These are phyloP conservation scores for Paraphoma chrysanthemicola DNA, from an alignment of 2,329 filamentous ascomycete species.

Conservation along the genomic window DNA sequence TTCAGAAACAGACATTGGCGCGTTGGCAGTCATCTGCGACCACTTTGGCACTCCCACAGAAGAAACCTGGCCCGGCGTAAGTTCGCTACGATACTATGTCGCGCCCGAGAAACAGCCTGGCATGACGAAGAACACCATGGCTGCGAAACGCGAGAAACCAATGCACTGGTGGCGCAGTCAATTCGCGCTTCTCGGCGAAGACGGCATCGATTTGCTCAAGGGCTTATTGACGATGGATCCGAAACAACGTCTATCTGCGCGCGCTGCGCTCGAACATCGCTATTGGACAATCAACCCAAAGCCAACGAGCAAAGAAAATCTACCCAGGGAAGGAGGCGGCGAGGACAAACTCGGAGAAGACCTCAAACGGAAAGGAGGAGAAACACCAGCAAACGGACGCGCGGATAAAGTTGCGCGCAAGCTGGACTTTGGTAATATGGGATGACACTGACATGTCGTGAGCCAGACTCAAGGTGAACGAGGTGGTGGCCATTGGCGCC, in stretches of 20 bases:
- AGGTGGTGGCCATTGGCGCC: background rate
- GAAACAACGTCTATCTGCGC: slow-evolving; percentile 79
- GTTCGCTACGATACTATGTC: slow-evolving; percentile 80
- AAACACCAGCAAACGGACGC: slow-evolving; percentile 63
- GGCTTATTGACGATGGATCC: slow-evolving; percentile 86
- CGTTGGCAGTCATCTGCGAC: slow-evolving; percentile 83
- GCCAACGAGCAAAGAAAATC: slow-evolving; percentile 80
- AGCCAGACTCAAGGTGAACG: background rate
- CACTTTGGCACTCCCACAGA: slow-evolving; percentile 90
- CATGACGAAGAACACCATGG: slow-evolving; percentile 34
- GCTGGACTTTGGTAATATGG: slow-evolving; percentile 54
- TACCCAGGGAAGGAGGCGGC: slow-evolving; percentile 77
- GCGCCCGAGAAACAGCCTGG: slow-evolving; percentile 58
- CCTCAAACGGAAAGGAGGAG: slow-evolving; percentile 76
- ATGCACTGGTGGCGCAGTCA: slow-evolving; percentile 75
- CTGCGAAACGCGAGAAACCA: slow-evolving; percentile 66
- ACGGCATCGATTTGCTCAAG: slow-evolving; percentile 88
- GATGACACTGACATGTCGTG: slow-evolving; percentile 2
- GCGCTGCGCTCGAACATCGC: slow-evolving; percentile 77
- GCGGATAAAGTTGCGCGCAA: slow-evolving; percentile 81
- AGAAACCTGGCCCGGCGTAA: slow-evolving; percentile 93
- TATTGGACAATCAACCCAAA: slow-evolving; percentile 88
- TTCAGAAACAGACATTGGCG: slow-evolving; percentile 83
- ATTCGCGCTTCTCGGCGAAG: slow-evolving; percentile 80
- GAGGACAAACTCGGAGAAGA: slow-evolving; percentile 81